Conservation (phyloP, 2,329 filamentous ascomycete species). For the Penicillium sp. region DNA sequence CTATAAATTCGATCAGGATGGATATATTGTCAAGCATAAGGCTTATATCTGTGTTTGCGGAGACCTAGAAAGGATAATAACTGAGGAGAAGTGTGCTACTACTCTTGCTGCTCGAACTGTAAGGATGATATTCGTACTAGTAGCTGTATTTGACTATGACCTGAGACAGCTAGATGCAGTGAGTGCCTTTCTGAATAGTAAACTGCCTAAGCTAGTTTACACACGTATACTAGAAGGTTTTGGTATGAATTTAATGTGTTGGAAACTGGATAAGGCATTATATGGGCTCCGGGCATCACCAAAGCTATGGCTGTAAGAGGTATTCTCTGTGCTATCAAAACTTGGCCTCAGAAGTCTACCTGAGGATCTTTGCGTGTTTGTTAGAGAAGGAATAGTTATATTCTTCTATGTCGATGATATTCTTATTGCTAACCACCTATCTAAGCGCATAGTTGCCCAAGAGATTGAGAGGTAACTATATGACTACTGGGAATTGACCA, state of each 20-base stretch:
- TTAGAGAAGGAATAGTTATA: not conserved
- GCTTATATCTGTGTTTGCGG: conserved; percentile 1
- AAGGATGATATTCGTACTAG: conserved; percentile 1
- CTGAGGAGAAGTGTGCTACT: not conserved
- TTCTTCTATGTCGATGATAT: conserved; percentile 10
- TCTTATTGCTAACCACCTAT: not conserved
- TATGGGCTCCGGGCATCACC: conserved; percentile 16
- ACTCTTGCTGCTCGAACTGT: not conserved
- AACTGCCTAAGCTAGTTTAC: conserved; percentile 1
- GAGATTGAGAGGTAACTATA: too few species aligned
- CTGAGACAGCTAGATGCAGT: conserved; percentile 1
- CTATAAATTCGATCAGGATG: conserved; percentile 5
- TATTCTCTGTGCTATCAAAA: not conserved
- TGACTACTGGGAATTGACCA: conserved; percentile 2
- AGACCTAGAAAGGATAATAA: not conserved
- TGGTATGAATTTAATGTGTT: not conserved
- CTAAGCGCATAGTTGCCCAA: too few species aligned
- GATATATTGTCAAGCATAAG: not conserved
- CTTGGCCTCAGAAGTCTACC: conserved; percentile 1
- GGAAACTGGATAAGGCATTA: conserved; percentile 1
- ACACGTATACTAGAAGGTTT: conserved; percentile 1
- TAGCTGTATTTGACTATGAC: conserved; percentile 4
- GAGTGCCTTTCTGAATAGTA: not conserved
- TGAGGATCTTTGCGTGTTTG: conserved; percentile 3
- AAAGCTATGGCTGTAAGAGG: conserved; percentile 13